phyloP scores from a whole-genome alignment of 2,329 filamentous ascomycete genomes.

The Whalleya microplaca region DNA sequence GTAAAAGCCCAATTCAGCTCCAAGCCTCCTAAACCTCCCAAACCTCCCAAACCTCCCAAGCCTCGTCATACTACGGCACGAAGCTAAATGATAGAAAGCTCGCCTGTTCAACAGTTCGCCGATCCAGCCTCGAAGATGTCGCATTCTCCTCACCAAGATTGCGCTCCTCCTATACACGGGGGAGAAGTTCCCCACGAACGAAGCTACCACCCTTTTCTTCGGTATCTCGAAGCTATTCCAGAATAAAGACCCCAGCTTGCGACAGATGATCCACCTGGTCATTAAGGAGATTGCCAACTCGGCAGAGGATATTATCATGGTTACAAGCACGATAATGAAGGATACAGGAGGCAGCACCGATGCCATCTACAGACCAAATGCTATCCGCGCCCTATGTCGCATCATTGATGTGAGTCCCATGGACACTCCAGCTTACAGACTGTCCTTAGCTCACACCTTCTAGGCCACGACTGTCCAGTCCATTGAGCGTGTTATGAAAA shows the following conservation, averaged over 20 bases:
- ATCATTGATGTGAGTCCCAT: slow-evolving; percentile 81
- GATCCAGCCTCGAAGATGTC: slow-evolving; percentile 95
- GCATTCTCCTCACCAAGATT: slow-evolving; percentile 96
- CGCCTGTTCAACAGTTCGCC: slow-evolving; percentile 97
- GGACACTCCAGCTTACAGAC: slow-evolving; percentile 2
- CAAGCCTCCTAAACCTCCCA: slow-evolving; percentile 25
- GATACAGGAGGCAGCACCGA: slow-evolving; percentile 96
- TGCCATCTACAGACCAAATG: slow-evolving; percentile 91
- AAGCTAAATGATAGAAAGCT: slow-evolving; percentile 59
- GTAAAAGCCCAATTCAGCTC: slow-evolving; percentile 34
- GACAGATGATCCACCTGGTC: slow-evolving; percentile 98
- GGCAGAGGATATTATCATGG: slow-evolving; percentile 99
- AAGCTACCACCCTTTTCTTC: slow-evolving; percentile 98
- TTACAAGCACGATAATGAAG: slow-evolving; percentile 99
- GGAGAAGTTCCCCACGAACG: slow-evolving; percentile 94
- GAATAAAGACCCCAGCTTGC: slow-evolving; percentile 96
- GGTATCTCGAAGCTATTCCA: slow-evolving; percentile 99
- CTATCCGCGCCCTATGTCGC: slow-evolving; percentile 90
- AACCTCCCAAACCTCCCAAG: slow-evolving; percentile 14
- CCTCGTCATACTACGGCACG: slow-evolving; percentile 33
- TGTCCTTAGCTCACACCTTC: slow-evolving; percentile 22
- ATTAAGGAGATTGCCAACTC: slow-evolving; percentile 97
- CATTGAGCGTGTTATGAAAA: slow-evolving; percentile 98
- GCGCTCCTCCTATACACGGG: slow-evolving; percentile 94
- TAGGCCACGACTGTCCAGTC: slow-evolving; percentile 94